Evolutionary conservation across 1,139 yeast species (phyloP).

Genomic region (Saccharomyces hybrid): DNA sequence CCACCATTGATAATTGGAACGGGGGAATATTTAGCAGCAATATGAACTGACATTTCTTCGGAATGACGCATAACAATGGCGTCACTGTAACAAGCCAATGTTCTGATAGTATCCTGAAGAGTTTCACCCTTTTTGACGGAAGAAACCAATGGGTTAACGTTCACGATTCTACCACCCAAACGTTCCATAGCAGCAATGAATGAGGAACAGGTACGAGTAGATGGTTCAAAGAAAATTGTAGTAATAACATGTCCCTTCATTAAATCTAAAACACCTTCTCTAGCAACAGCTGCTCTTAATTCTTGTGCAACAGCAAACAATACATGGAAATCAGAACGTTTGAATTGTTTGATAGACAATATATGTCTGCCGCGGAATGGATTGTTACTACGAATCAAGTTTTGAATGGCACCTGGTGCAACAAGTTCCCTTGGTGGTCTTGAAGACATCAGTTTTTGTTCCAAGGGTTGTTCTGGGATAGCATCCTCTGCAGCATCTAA

Average conservation of each 20-base stretch:
- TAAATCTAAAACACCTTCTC: slow-evolving; percentile 88
- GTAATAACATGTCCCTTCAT: slow-evolving; percentile 87
- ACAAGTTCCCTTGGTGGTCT: slow-evolving; percentile 63
- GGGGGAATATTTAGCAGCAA: slow-evolving; percentile 94
- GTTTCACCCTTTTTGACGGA: slow-evolving; percentile 98
- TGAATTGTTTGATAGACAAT: slow-evolving; percentile 79
- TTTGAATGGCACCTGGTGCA: slow-evolving; percentile 70
- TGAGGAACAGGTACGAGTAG: slow-evolving; percentile 92
- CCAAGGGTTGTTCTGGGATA: slow-evolving; percentile 45
- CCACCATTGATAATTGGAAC: slow-evolving; percentile 98
- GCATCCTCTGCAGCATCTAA: slow-evolving; percentile 42
- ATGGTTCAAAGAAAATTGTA: slow-evolving; percentile 96
- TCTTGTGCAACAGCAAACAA: slow-evolving; percentile 96
- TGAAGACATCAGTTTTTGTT: slow-evolving; percentile 53
- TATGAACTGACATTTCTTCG: slow-evolving; percentile 79
- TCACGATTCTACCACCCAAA: slow-evolving; percentile 94
- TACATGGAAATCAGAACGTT: slow-evolving; percentile 81
- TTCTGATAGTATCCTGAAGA: slow-evolving; percentile 90
- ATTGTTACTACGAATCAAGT: slow-evolving; percentile 71
- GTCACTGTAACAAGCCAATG: slow-evolving; percentile 94
- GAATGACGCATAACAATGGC: slow-evolving; percentile 98
- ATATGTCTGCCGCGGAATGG: slow-evolving; percentile 85
- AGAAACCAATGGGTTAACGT: slow-evolving; percentile 75
- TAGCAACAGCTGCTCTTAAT: slow-evolving; percentile 93
- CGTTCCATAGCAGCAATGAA: slow-evolving; percentile 99